Evolutionary conservation across 2,329 filamentous ascomycete genomes (phyloP), one percentile per base, ranked within the genome.

Genomic region (Penicillium hesseltinei): DNA sequence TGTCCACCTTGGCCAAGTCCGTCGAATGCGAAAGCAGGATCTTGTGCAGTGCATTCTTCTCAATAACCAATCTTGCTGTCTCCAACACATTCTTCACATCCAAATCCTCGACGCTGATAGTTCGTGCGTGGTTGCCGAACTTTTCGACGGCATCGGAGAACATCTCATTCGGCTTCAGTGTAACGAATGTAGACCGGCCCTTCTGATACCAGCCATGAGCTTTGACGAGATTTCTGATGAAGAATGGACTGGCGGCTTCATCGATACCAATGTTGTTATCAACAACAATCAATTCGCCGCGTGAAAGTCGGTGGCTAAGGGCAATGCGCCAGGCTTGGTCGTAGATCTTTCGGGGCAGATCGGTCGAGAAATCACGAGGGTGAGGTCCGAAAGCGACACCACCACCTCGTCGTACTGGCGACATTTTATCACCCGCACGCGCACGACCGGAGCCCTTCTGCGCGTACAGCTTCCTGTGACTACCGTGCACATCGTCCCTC

Each of bases 1-100:
- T 57, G 48, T 58, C 54, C 31, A 27, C 57, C 43, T 52, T 68
- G 33, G 64, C 66, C 63, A 80, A 59, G 64, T 80, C 77, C 55
- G 66, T 73, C 45, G 76, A 77, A 71, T 96, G 92, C 64, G 81
- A 77, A 71, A 81, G 77, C 68, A 97, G 82, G 71, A 97, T 85
- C 72, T 84, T 82, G 73, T 87, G 83, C 69, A 99, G 80, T 36
- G 93, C 93, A 42, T 80, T 78, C 73, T 89, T 85, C 83, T 99
- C 94, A 68, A 99, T 86, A 59, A 99, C 87, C 59, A 99, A 80
- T 69, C 92, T 86, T 53, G 90, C 89, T 53, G 88, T 87, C 79
- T 94, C 90, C 64, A 99, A 78, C 62, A 99, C 76, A 73, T 97
- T 90, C 83, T 97, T 99, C 61, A 99, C 91, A 76, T 97, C 94